Evolutionary conservation across 192 early-diverging fungal genomes (phyloP).

Genomic region (Linnemannia zychae): DNA sequence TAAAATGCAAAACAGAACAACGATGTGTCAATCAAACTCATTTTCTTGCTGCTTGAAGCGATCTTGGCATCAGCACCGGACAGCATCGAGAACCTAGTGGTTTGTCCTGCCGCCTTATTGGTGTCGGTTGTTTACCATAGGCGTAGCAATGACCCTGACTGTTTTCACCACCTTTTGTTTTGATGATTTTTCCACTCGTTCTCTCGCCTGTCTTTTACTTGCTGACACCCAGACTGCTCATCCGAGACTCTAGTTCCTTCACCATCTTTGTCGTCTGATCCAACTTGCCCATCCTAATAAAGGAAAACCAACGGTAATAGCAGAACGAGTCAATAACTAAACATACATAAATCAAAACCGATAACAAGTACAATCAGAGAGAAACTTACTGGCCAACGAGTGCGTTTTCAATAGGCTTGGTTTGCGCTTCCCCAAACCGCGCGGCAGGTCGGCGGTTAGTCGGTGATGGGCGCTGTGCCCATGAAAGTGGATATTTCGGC

Average conservation of each 20-base stretch:
- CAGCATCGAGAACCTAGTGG: too few species aligned
- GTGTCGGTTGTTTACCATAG: neutral
- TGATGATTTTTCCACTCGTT: too few species aligned
- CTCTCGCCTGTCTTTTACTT: neutral
- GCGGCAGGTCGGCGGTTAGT: neutral
- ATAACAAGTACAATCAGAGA: neutral
- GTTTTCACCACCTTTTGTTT: too few species aligned
- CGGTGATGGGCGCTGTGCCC: neutral
- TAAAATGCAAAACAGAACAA: too few species aligned
- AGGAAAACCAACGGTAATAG: neutral
- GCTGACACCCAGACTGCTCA: constrained; percentile 21
- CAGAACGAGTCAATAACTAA: neutral
- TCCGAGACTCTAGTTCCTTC: constrained; percentile 21
- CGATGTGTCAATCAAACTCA: too few species aligned
- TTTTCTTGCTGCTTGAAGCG: too few species aligned
- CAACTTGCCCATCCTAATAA: constrained; percentile 20
- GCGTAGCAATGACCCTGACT: neutral
- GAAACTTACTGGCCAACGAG: constrained; percentile 34
- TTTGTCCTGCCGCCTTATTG: too few species aligned
- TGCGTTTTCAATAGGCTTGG: constrained; percentile 22
- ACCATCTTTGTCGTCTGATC: constrained; percentile 40
- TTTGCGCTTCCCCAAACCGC: constrained; percentile 38
- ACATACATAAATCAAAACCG: neutral
- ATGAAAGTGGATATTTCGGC: neutral
- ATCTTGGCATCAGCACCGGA: too few species aligned